phyloP scores from a whole-genome alignment of 2,329 filamentous ascomycete genomes.

The Alternaria viburni region DNA sequence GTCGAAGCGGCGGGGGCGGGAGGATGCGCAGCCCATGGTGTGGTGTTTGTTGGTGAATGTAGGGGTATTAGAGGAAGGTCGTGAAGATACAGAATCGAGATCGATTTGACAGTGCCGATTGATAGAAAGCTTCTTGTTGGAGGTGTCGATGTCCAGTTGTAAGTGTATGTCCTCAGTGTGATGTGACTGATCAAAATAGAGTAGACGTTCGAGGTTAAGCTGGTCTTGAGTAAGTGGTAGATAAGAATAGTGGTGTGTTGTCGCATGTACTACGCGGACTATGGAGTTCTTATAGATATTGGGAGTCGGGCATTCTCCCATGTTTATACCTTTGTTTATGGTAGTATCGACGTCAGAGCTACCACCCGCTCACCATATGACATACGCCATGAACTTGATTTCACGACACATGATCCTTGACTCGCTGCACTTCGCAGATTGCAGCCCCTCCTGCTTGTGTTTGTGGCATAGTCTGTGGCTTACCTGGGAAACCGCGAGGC shows the following conservation, averaged over 20 bases:
- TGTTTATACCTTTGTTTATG: neutral
- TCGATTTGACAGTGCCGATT: no score
- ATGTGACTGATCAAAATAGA: neutral
- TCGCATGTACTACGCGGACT: neutral
- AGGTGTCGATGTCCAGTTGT: neutral
- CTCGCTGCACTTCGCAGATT: neutral
- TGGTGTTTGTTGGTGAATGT: no score
- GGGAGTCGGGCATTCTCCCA: neutral
- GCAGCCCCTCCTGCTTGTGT: neutral
- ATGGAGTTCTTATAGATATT: neutral
- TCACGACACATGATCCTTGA: neutral
- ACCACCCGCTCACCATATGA: neutral
- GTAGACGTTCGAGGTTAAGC: neutral
- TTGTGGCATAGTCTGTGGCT: neutral
- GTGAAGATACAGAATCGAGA: no score
- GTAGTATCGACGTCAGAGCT: neutral
- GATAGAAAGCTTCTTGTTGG: no score
- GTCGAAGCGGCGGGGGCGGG: constrained; percentile 16
- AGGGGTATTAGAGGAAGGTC: no score
- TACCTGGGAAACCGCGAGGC: neutral
- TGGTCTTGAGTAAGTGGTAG: neutral
- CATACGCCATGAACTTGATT: neutral
- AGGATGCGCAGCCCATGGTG: constrained; percentile 28
- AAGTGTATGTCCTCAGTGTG: neutral
- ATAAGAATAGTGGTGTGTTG: neutral